Base-by-base conservation (phyloP, 495 filamentous ascomycete species). In the Cercophora scortea region DNA sequence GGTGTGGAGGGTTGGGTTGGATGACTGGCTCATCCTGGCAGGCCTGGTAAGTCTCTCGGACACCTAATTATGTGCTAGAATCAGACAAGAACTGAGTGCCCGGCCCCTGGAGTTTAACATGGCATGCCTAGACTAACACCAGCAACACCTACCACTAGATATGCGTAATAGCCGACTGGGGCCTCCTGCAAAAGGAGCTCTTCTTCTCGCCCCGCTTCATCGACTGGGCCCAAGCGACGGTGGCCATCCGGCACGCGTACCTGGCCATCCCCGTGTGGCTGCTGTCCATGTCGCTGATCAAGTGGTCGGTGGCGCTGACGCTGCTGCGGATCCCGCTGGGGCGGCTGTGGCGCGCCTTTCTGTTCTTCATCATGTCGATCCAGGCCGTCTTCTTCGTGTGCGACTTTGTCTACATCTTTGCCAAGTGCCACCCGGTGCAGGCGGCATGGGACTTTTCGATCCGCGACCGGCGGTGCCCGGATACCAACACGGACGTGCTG, bases 261-360 rank as follows among this genome's bases (percentile, higher is more conserved):
- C 18, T 59, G 36, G 53, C 52, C 40, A 56, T 59, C 15, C 47
- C 56, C 6, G 9, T 62, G 5, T 62, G 59, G 59, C 36, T 12
- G 2, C n/a, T 56, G 8, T 8, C 53, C 50, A 62, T 62, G 59
- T 52, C 56, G 15, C 46, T 50, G 16, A 53, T 59, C 51, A 62
- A 62, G 53, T 49, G 47, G 7, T 59, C 56, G 1, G 45, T 62
- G 19, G 40, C 49, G 35, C 32, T 59, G 6, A 62, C 56, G 1
- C 45, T 62, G 32, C 44, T 62, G 6, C 59, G 51, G 1, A 42
- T 57, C 8, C 59, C 49, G 1, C 51, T 51, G n/a, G 44, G 45
- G 9, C 45, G 42, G n/a, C 0, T 42, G 0, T 56, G 40, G 50
- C 39, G 16, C 15, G 19, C 32, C 13, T 35, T 49, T 16, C 50